Base-by-base conservation (phyloP, 2,329 filamentous ascomycete genomes). In the Xylariaceae sp. region DNA sequence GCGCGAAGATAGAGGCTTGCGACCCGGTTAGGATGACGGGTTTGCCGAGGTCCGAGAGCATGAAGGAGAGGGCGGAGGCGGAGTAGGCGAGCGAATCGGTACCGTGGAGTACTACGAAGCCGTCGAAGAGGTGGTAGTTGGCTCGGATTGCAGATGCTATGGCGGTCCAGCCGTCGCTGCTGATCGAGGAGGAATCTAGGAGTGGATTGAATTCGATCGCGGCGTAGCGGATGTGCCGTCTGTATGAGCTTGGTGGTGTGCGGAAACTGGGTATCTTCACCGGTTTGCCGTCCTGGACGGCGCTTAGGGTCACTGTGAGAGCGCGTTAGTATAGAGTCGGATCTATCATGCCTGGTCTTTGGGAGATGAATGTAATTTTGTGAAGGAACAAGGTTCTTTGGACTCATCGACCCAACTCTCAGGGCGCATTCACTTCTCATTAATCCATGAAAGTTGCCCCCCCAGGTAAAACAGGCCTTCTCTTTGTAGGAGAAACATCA, bases 31-130 rank as follows among this genome's bases (percentile, higher is more conserved):
- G 77, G 52, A 96, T 86, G 34, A 96, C 89, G 1, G 91, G 89
- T 74, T 96, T 96, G 49, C 90, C 91, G 11, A 96, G 78, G 67
- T 95, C 90, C 65, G 68, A 61, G 69, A 96, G 82, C 89, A 96
- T 95, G 74, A 96, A 96, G 63, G 89, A 94, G 55, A 96, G 77
- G 3, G 91, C 91, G 4, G 90, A 95, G 58, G 88, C 88, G 3
- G 90, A 94, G 72, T 96, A 96, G 19, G 87, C 88, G 50, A 96
- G 76, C 44, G 89, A 95, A 72, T 96, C 91, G 5, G 91, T 96
- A 57, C 91, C 91, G 70, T 96, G 91, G 35, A 95, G 83, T 41
- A 96, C 85, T 27, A 96, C 89, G 67, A 96, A 96, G 26, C 88
- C 90, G 69, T 96, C 91, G 66, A 91, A 96, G 0, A 89, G 79